Evolutionary conservation across 2,329 filamentous ascomycete species (phyloP).

Genomic region (Dothideomycetidae sp.): DNA sequence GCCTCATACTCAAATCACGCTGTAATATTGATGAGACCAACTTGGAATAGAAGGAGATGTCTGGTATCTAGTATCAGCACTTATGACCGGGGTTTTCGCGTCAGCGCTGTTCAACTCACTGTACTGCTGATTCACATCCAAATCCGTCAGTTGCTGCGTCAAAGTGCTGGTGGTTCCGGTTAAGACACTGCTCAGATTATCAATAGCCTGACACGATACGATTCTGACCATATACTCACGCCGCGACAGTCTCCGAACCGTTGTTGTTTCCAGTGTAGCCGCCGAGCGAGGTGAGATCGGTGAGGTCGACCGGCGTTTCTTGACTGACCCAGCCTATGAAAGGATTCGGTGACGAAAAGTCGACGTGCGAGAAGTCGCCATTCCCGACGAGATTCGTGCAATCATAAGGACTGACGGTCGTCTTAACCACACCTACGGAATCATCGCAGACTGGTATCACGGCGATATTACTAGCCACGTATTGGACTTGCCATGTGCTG

Average conservation of each 20-base stretch:
- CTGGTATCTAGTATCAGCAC: too few relatives aligned
- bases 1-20: too few relatives aligned
- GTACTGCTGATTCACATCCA: neutral
- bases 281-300: neutral
- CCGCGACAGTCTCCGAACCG: neutral
- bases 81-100: too few relatives aligned
- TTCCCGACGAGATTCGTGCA: neutral
- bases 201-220: too few relatives aligned
- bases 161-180: neutral
- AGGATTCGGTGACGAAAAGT: neutral
- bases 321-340: neutral
- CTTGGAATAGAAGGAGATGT: neutral
- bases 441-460: neutral
- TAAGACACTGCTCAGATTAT: neutral
- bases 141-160: neutral
- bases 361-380: neutral
- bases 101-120: too few relatives aligned
- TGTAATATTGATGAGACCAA: too few relatives aligned
- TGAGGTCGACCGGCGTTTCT: neutral
- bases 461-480: neutral
- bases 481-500: neutral
- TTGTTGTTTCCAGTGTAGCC: neutral
- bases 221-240: too few relatives aligned
- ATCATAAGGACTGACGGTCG: neutral
- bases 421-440: neutral